Evolutionary conservation across 768 basidiomycete genomes (phyloP).

Genomic region (Solioccasus polychromus): DNA sequence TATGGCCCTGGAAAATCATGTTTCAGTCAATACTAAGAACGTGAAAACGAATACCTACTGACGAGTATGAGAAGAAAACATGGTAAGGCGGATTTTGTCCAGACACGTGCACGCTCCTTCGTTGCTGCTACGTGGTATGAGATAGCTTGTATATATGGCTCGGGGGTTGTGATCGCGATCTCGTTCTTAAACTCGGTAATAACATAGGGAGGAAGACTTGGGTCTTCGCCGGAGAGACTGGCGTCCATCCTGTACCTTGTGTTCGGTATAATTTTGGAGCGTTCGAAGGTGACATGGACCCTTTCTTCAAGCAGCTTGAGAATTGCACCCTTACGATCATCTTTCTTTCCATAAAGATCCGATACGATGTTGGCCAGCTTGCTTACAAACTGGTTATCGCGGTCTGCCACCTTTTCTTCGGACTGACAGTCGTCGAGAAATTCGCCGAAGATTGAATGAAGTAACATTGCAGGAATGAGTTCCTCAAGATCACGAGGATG

Average conservation of each 20-base stretch:
- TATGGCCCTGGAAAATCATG: slow-evolving; percentile 17
- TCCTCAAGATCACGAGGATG: neutral
- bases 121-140: slow-evolving; percentile 21
- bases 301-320: neutral
- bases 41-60: slow-evolving; percentile 15
- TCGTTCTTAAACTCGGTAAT: slow-evolving; percentile 25
- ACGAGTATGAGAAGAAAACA: slow-evolving; percentile 24
- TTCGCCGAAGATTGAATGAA: neutral
- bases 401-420: neutral
- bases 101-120: neutral
- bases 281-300: too few relatives aligned
- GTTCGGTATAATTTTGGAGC: neutral
- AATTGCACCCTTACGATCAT: neutral
- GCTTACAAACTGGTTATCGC: neutral
- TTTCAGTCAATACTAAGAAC: neutral
- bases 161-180: slow-evolving; percentile 10
- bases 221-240: too few relatives aligned
- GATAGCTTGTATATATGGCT: slow-evolving; percentile 27
- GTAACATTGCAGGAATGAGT: neutral
- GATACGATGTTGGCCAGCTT: neutral
- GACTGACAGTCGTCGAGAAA: neutral
- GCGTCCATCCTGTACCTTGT: neutral
- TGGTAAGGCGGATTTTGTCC: slow-evolving; percentile 20
- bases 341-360: neutral
- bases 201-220: slow-evolving; percentile 1